phyloP scores from a whole-genome alignment of 208 protist species.

The Strigomonas culicis region DNA sequence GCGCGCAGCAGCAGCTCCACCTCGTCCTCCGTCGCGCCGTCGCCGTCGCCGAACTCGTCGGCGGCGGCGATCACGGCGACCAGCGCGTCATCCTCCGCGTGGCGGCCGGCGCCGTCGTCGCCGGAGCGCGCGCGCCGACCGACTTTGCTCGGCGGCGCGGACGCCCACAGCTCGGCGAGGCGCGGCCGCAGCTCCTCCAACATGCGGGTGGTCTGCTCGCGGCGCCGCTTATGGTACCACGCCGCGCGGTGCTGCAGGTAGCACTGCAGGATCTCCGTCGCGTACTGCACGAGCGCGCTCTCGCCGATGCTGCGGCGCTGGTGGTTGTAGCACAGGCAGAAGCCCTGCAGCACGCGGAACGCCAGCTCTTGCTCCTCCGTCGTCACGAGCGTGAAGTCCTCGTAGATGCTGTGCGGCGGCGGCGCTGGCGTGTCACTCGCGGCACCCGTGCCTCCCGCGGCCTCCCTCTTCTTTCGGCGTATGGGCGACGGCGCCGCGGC shows the following conservation, averaged over 20 bases:
- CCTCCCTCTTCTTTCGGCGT: not conserved
- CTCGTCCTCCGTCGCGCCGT: not conserved
- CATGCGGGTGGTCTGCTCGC: slow-evolving; percentile 15
- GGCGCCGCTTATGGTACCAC: slow-evolving; percentile 38
- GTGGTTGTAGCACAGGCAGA: slow-evolving; percentile 63
- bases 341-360: slow-evolving; percentile 75
- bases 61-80: not conserved
- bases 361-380: slow-evolving; percentile 82
- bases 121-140: too few relatives aligned
- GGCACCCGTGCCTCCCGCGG: not conserved
- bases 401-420: slow-evolving; percentile 23
- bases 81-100: not conserved
- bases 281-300: slow-evolving; percentile 66
- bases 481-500: not conserved
- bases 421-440: not conserved
- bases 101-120: not conserved
- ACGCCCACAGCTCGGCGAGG: not conserved
- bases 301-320: slow-evolving; percentile 71
- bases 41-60: not conserved
- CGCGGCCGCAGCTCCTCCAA: slow-evolving; percentile 7
- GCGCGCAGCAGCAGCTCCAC: not conserved
- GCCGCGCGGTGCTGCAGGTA: slow-evolving; percentile 77
- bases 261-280: slow-evolving; percentile 78
- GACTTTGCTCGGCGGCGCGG: not conserved
- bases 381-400: slow-evolving; percentile 55